These are phyloP conservation scores for Climacium dendroides DNA, from an alignment of 225 moss, liverwort and hornwort genomes.

Conservation along the genomic window DNA sequence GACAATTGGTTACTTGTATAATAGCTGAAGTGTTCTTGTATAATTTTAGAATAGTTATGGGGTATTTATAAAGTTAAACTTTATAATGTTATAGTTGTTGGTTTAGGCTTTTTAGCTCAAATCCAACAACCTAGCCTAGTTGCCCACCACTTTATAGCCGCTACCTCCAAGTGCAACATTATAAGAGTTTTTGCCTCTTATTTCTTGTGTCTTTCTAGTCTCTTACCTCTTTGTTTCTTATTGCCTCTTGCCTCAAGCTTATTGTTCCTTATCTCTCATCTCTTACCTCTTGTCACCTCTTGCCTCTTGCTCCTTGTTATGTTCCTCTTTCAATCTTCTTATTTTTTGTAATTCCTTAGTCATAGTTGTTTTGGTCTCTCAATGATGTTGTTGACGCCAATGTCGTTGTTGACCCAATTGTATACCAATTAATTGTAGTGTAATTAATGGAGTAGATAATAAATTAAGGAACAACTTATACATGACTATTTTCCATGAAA, in stretches of 20 bases:
- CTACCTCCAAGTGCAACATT: not conserved
- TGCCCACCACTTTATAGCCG: no score
- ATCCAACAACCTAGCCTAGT: no score
- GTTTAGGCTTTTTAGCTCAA: rapidly evolving
- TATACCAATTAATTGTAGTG: rapidly evolving
- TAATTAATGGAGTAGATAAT: not conserved
- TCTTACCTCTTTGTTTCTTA: not conserved
- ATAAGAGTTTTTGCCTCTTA: not conserved
- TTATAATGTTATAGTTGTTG: rapidly evolving
- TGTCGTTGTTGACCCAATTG: not conserved
- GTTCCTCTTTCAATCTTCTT: not conserved
- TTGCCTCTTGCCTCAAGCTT: not conserved
- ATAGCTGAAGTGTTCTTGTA: no score
- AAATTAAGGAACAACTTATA: not conserved
- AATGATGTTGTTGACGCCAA: not conserved
- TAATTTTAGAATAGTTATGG: no score
- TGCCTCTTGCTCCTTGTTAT: not conserved
- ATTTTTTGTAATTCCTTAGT: not conserved
- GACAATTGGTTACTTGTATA: not conserved
- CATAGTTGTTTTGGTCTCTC: not conserved
- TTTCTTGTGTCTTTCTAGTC: not conserved
- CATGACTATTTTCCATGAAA: not conserved
- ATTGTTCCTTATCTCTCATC: not conserved
- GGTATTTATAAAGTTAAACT: not conserved
- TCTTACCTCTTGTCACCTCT: not conserved